Base-by-base conservation (phyloP, 805 yeast genomes). In the Brettanomyces nanus region DNA sequence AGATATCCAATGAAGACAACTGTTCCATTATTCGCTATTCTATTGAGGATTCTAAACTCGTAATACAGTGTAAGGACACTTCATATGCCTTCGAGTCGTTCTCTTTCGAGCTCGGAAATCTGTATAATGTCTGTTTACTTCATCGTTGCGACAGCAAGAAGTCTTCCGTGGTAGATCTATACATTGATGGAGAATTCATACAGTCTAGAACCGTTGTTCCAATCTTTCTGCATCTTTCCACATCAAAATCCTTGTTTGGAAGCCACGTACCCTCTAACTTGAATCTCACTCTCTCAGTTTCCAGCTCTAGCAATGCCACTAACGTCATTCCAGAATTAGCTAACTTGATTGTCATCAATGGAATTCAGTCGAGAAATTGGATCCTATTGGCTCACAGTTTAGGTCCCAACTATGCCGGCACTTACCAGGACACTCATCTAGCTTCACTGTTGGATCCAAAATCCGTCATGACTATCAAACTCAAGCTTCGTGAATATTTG, bases 381-480 rank as follows among this genome's bases (percentile, higher is more conserved):
- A 58, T 75, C 1, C 51, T 61, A 19, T 44, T 73, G 3, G 58
- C 77, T 0, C 69, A 62, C 43, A 58, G 58, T 36, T 51, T 79
- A 17, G 79, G 74, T 0, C 69, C 64, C 30, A 58, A 59, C n/a
- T 77, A 78, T 64, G 59, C 69, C 13, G 73, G 70, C 10, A 47
- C 59, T n/a, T 65, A 52, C 38, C 68, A 66, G 26, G 69, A 63
- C 43, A 38, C 40, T 10, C 54, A 63, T 43, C 40, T 73, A 4
- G 36, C 65, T 25, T 62, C 63, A 34, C 68, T 67, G 18, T 46
- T 76, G 38, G 62, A 56, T 35, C 65, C 62, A 28, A 53, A 43
- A 19, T n/a, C 23, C 5, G 13, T 11, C 15, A 35, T 35, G 23
- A 20, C 14, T 28, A 19, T 35, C 9, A 3, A 14, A 9, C 11